Conservation (phyloP, 1,284 basidiomycete genomes). For the Tilletia indica region DNA sequence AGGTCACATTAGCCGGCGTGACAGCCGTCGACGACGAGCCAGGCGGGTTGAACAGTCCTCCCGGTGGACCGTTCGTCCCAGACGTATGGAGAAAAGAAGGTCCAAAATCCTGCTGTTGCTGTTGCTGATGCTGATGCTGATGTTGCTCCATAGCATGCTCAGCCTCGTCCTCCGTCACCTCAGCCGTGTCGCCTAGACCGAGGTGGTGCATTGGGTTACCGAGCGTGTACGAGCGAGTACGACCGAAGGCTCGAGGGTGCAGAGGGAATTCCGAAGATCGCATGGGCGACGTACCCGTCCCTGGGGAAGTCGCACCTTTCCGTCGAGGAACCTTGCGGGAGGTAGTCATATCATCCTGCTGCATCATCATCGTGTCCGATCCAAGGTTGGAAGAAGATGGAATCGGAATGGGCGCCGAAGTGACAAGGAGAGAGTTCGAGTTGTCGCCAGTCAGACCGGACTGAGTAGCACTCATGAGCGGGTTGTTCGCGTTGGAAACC, state of each 20-base stretch:
- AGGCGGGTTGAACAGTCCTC: too few species aligned
- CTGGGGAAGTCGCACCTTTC: not conserved
- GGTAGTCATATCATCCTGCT: not conserved
- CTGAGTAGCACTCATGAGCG: not conserved
- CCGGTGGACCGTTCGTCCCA: not conserved
- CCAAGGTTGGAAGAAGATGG: not conserved
- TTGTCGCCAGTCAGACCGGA: too few species aligned
- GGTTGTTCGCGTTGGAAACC: too few species aligned
- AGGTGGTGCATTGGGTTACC: not conserved
- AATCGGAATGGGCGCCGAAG: not conserved
- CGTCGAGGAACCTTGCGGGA: not conserved
- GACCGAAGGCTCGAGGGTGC: not conserved
- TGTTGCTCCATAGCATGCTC: too few species aligned
- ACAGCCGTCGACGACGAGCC: too few species aligned
- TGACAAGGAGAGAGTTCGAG: too few species aligned
- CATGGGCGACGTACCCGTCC: not conserved
- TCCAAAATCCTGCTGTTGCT: not conserved
- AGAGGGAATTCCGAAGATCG: not conserved
- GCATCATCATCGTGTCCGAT: not conserved
- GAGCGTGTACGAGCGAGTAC: constrained; percentile 1
- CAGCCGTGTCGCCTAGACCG: not conserved
- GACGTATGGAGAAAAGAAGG: not conserved
- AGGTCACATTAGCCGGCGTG: too few species aligned
- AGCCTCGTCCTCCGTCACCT: too few species aligned
- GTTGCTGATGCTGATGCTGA: too few species aligned